Percentiles rank a stretch among this genome's conserved stretches.
phyloP scores from a whole-genome alignment of 805 yeast genomes.

The Candida methanosorbosa region DNA sequence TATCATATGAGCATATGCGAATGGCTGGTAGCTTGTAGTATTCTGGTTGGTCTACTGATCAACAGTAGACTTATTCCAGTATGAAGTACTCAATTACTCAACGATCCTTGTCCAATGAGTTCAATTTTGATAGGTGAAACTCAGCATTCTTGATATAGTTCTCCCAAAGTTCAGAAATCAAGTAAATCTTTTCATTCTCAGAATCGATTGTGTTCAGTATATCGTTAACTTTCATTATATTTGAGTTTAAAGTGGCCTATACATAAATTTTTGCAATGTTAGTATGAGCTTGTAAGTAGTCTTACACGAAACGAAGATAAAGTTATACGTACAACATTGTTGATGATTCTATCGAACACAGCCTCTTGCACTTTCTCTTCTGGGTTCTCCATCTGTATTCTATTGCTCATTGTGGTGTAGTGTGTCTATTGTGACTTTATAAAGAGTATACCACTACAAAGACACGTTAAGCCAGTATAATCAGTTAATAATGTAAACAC shows the following conservation, averaged over 20 bases:
- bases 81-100: too few relatives aligned
- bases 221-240: conserved; percentile 55
- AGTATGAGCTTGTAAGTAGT: not conserved
- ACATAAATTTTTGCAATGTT: conserved; percentile 1
- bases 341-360: conserved; percentile 64
- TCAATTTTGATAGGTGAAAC: conserved; percentile 42
- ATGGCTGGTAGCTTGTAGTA: too few relatives aligned
- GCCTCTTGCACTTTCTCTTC: conserved; percentile 78
- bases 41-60: too few relatives aligned
- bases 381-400: conserved; percentile 71
- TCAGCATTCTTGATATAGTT: conserved; percentile 63
- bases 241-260: conserved; percentile 64
- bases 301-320: too few relatives aligned
- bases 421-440: too few relatives aligned
- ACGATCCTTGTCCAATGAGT: not conserved
- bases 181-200: conserved; percentile 60
- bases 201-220: conserved; percentile 53
- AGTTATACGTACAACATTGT: conserved; percentile 51
- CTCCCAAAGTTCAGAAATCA: conserved; percentile 72
- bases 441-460: too few relatives aligned
- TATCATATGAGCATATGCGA: too few relatives aligned
- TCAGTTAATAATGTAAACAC: too few relatives aligned
- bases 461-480: too few relatives aligned
- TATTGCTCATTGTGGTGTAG: too few relatives aligned
- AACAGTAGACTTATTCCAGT: too few relatives aligned